Base-by-base conservation (phyloP, 345 rosid species). In the Heritiera littoralis region DNA sequence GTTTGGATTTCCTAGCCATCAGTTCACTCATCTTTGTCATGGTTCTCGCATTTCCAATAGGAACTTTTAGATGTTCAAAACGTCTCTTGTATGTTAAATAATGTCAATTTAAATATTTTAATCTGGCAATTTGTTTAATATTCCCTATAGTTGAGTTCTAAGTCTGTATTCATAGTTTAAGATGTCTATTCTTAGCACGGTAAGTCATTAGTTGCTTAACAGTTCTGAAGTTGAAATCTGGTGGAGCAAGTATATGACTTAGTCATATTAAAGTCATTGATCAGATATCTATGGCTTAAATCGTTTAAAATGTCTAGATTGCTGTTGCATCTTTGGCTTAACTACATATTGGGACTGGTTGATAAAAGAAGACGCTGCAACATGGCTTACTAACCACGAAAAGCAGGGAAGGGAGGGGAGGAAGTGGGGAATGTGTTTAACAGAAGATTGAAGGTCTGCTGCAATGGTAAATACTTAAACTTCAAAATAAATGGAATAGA, bases 401-500 rank as follows among this genome's bases (percentile, higher is more conserved):
- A 13, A 38, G 45, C 15, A 13, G 69, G n/a, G 43, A 32, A 65
- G 9, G 46, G 20, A 65, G 10, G n/a, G 45, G 38, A 60, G 6
- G 38, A 23, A 60, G 4, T 35, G 35, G 69, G 69, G 69, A 23
- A 35, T 65, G 35, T 64, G 43, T 66, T 66, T n/a, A 20, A 35
- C 32, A 6, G 17, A 54, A 55, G 49, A 52, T 52, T 15, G 11
- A 8, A 32, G 76, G 6, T 72, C 48, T 35, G 23, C 9, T 66
- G n/a, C 23, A 55, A 28, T 23, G 28, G 56, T 54, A 49, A 40
- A 72, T 32, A 32, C 63, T 72, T 52, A 28, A 74, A 72, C 71
- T 48, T 49, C 28, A 30, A 75, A 76, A 9, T 5, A 32, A 18
- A 76, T 35, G 68, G 60, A 76, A 64, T 54, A 51, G 10, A 46